These are phyloP conservation scores for Hyaloperonospora brassicae DNA, from an alignment of 352 stramenopile genomes.

Conservation along the genomic window DNA sequence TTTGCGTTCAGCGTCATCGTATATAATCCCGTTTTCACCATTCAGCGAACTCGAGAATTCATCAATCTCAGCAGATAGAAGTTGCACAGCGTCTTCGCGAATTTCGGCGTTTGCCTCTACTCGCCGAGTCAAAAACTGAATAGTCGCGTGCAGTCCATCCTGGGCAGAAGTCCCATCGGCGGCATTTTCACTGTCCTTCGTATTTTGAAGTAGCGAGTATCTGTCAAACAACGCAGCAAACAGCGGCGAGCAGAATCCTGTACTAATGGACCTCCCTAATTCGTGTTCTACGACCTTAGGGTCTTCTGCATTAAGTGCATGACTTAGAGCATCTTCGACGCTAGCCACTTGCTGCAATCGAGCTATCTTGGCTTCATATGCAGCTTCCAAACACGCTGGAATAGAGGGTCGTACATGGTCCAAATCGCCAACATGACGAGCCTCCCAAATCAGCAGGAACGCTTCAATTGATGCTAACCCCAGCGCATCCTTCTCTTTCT, in stretches of 20 bases:
- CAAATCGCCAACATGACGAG: slow-evolving; percentile 21
- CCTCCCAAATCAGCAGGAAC: slow-evolving; percentile 42
- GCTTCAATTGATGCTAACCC: slow-evolving; percentile 16
- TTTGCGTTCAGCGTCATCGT: slow-evolving; percentile 29
- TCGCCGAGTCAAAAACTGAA: slow-evolving; percentile 49
- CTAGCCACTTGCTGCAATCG: slow-evolving; percentile 39
- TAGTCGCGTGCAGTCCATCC: slow-evolving; percentile 42
- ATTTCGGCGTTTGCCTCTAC: slow-evolving; percentile 47
- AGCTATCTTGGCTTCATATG: slow-evolving; percentile 36
- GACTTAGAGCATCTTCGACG: slow-evolving; percentile 30
- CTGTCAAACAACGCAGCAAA: slow-evolving; percentile 46
- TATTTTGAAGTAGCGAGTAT: slow-evolving; percentile 28
- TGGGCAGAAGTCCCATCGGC: slow-evolving; percentile 12
- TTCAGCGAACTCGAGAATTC: slow-evolving; percentile 31
- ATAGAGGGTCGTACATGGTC: slow-evolving; percentile 15
- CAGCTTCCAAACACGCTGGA: slow-evolving; percentile 18
- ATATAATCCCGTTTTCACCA: slow-evolving; percentile 18
- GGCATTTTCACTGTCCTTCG: slow-evolving; percentile 9
- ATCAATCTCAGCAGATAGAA: slow-evolving; percentile 45
- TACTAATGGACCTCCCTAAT: slow-evolving; percentile 44
- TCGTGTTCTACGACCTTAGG: slow-evolving; percentile 39
- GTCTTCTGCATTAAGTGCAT: slow-evolving; percentile 26
- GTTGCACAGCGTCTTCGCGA: slow-evolving; percentile 46
- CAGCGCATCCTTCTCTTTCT: slow-evolving; percentile 14
- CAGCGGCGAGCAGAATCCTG: slow-evolving; percentile 44